Evolutionary conservation across 2,329 filamentous ascomycete genomes (phyloP), one percentile per base, ranked within the genome.

Genomic region (Trichophaea hybrida): DNA sequence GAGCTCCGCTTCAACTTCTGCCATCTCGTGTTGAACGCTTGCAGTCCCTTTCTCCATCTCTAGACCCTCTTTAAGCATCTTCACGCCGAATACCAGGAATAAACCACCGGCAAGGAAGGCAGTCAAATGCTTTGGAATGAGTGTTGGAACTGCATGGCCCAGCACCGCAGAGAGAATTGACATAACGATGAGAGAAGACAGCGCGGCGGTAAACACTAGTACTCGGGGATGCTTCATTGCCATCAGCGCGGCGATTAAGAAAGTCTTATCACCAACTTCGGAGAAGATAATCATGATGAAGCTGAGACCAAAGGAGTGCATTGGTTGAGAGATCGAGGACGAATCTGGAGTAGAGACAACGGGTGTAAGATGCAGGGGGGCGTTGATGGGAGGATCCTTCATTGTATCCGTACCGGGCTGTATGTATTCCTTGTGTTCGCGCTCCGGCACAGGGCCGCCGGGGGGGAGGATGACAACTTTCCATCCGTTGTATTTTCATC

Each of bases 241-340:
- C 93, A 98, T 98, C 15, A 98, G 80, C 6, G 90, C 91, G 5
- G 93, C 93, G 24, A 98, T 88, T 48, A 98, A 79, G 76, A 98
- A 98, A 0, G 93, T 98, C 75, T 98, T 98, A 80, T 98, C 93
- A 64, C 93, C 93, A 68, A 98, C 83, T 72, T 98, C 93, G 51
- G 91, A 96, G 68, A 97, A 85, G 64, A 97, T 76, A 69, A 98
- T 98, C 93, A 97, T 98, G 60, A 90, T 91, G 61, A 96, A 82
- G 13, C 93, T 94, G 35, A 97, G 82, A 10, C 94, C 70, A 69
- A 93, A 94, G 3, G 93, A 97, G 72, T 98, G 91, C 69, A 61
- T 32, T 2, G 65, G 65, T 33, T 64, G 60, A 1, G 59, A 64
- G 52, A 66, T 66, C 31, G 57, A 43, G 13, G 56, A 57, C 10